Percentiles rank a stretch among this genome's conserved stretches.
phyloP scores from a whole-genome alignment of 2,329 filamentous ascomycete species.

The Monosporascus sp. region DNA sequence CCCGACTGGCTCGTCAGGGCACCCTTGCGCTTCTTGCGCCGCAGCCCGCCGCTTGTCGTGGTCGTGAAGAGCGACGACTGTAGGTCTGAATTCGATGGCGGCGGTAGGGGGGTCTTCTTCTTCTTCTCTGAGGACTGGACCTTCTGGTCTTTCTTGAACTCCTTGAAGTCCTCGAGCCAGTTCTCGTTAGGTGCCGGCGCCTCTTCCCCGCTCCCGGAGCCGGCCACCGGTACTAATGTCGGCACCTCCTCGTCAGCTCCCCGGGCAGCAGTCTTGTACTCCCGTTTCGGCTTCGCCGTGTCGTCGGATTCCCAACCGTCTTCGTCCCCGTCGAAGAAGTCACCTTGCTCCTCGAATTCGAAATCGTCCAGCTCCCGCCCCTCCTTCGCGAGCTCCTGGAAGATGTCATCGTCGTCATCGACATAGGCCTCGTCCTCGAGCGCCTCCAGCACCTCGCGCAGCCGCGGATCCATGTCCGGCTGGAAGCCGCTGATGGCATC shows the following conservation, averaged over 20 bases:
- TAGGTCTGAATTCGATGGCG: constrained; percentile 55
- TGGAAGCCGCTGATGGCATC: constrained; percentile 91
- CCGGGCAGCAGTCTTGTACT: constrained; percentile 36
- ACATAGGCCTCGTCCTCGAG: constrained; percentile 95
- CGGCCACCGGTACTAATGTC: constrained; percentile 36
- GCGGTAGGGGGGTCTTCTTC: neutral
- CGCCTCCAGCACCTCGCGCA: constrained; percentile 88
- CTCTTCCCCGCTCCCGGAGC: constrained; percentile 29
- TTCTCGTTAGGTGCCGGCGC: constrained; percentile 61
- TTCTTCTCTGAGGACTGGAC: constrained; percentile 30
- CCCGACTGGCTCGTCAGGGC: constrained; percentile 81
- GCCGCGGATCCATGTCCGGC: constrained; percentile 92
- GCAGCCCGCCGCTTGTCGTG: constrained; percentile 68
- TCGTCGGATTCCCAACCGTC: constrained; percentile 94
- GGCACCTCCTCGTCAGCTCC: constrained; percentile 36
- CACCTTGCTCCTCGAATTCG: constrained; percentile 68
- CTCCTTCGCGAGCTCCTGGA: constrained; percentile 65
- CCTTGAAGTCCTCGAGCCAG: constrained; percentile 89
- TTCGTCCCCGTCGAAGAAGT: constrained; percentile 56
- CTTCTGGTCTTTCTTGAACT: constrained; percentile 82
- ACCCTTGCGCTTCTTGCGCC: constrained; percentile 91
- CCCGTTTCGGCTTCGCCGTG: constrained; percentile 70
- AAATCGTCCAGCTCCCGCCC: constrained; percentile 69
- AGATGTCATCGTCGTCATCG: constrained; percentile 80
- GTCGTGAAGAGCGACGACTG: constrained; percentile 69